A percentile compares a stretch with the other conserved stretches of the same genome.
phyloP scores from a whole-genome alignment of 257 asterid species.

The Solanum stenotomum region DNA sequence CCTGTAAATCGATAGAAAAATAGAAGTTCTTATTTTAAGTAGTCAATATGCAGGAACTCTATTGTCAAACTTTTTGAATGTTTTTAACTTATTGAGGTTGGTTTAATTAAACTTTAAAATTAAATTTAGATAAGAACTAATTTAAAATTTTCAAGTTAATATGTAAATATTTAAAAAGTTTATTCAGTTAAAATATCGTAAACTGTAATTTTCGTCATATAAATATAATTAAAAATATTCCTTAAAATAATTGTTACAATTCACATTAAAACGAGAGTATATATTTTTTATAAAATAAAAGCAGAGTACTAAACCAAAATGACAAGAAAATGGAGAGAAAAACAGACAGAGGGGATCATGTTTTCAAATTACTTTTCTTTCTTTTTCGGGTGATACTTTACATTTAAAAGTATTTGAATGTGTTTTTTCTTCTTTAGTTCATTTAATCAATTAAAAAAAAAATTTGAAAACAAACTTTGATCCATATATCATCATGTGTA shows the following conservation, averaged over 20 bases:
- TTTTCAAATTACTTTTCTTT: neutral
- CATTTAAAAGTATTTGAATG: too few relatives aligned
- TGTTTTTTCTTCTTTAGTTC: too few relatives aligned
- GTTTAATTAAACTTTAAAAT: neutral
- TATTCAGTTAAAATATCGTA: neutral
- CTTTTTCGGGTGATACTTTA: neutral
- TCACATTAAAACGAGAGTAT: neutral
- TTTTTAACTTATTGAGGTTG: neutral
- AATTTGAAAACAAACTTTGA: too few relatives aligned
- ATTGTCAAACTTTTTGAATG: neutral
- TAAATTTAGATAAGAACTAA: neutral
- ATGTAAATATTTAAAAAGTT: neutral
- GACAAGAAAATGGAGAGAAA: neutral
- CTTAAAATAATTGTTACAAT: neutral
- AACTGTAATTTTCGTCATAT: neutral
- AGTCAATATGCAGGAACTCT: neutral
- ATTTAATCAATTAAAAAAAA: too few relatives aligned
- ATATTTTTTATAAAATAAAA: too few relatives aligned
- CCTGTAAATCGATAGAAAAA: neutral
- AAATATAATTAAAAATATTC: neutral
- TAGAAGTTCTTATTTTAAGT: neutral
- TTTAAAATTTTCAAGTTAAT: neutral
- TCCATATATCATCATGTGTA: too few relatives aligned
- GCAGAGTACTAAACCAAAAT: neutral
- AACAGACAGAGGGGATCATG: neutral